Conservation (phyloP, 306 rosid species). For the Lablab purpureus region DNA sequence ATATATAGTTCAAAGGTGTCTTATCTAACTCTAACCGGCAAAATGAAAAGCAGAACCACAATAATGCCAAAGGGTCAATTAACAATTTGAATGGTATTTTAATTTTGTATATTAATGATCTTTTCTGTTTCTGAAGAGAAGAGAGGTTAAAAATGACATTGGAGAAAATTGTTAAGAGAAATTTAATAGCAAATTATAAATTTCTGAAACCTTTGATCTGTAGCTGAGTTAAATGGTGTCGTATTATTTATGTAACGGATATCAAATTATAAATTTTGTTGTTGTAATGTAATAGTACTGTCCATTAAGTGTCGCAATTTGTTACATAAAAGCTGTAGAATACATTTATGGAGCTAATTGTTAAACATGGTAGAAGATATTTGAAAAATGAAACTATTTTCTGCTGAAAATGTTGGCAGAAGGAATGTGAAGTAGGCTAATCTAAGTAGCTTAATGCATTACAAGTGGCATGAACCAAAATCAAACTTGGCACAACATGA, state of each 20-base stretch:
- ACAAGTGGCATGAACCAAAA: constrained; percentile 34
- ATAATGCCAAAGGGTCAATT: constrained; percentile 6
- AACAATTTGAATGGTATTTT: background rate
- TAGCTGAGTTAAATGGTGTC: background rate
- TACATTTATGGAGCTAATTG: background rate
- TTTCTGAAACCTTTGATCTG: background rate
- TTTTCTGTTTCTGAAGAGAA: background rate
- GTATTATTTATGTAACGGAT: background rate
- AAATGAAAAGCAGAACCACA: constrained; percentile 45
- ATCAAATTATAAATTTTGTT: background rate
- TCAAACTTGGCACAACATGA: constrained; percentile 21
- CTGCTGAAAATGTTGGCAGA: background rate
- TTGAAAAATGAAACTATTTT: background rate
- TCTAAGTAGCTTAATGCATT: background rate
- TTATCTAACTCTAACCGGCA: constrained; percentile 8
- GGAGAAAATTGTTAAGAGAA: background rate
- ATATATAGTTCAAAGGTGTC: constrained; percentile 28
- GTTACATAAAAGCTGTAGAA: background rate
- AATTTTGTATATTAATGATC: background rate
- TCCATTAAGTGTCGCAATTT: background rate
- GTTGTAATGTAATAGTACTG: background rate
- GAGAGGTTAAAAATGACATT: background rate
- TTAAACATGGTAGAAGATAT: constrained; percentile 1
- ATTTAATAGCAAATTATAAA: background rate
- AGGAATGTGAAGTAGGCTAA: background rate